Conservation (phyloP, 805 yeast genomes). For the Metschnikowia arizonensis region DNA sequence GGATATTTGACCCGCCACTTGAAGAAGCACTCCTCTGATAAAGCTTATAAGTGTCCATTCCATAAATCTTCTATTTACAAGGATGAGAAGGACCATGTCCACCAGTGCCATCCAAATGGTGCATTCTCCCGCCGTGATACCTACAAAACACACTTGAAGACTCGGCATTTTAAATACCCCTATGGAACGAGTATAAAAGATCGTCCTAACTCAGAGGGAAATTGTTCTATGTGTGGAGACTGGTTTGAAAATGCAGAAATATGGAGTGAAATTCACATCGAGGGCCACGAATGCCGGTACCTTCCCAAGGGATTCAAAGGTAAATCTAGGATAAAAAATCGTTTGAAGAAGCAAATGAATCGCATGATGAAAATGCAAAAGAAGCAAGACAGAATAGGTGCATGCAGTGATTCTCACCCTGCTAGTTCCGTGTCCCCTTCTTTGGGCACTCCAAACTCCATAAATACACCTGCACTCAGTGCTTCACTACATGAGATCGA, state of each 20-base stretch:
- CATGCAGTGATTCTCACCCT: neutral
- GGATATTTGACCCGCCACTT: constrained; percentile 54
- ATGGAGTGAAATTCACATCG: constrained; percentile 51
- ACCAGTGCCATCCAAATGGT: constrained; percentile 53
- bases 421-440: constrained; percentile 10
- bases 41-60: constrained; percentile 56
- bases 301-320: constrained; percentile 44
- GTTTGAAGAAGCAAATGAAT: constrained; percentile 36
- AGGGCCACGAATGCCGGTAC: constrained; percentile 45
- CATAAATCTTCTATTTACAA: constrained; percentile 34
- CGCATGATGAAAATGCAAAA: constrained; percentile 18
- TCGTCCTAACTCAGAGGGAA: constrained; percentile 41
- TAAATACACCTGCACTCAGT: constrained; percentile 15
- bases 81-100: constrained; percentile 39
- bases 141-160: constrained; percentile 53
- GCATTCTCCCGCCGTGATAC: constrained; percentile 60
- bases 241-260: constrained; percentile 45
- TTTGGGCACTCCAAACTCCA: constrained; percentile 18
- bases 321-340: constrained; percentile 41
- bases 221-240: constrained; percentile 54
- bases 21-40: constrained; percentile 47
- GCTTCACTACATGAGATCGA: constrained; percentile 16
- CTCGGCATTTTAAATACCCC: constrained; percentile 55
- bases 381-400: constrained; percentile 3
- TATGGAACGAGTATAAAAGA: constrained; percentile 49